Evolutionary conservation across 2,329 filamentous ascomycete species (phyloP).

Genomic region (Phyllosticta capitalensis): DNA sequence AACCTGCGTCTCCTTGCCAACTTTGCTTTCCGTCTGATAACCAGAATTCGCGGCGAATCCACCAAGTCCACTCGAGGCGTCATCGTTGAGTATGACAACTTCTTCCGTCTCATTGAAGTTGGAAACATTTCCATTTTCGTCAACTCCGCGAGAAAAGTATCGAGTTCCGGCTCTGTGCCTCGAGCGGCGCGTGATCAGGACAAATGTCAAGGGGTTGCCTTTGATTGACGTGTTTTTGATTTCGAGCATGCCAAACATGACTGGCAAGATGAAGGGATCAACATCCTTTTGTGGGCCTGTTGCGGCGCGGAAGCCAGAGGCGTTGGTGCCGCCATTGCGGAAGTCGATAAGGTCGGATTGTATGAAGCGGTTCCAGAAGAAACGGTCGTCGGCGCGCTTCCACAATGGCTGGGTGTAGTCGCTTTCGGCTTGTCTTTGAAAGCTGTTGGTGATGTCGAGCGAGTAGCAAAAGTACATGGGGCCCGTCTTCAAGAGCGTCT

Average conservation of each 20-base stretch:
- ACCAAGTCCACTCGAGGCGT: conserved; percentile 57
- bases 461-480: conserved; percentile 99
- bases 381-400: conserved; percentile 89
- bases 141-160: conserved; percentile 89
- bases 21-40: conserved; percentile 52
- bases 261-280: conserved; percentile 87
- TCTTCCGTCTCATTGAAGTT: conserved; percentile 99
- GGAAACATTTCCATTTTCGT: conserved; percentile 88
- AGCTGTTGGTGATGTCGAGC: conserved; percentile 90
- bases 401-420: conserved; percentile 68
- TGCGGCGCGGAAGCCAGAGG: conserved; percentile 47
- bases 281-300: conserved; percentile 62
- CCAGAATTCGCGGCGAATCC: conserved; percentile 71
- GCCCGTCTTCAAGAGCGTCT: conserved; percentile 68
- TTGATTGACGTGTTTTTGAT: conserved; percentile 83
- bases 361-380: conserved; percentile 97
- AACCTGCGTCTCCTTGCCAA: conserved; percentile 71
- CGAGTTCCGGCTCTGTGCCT: conserved; percentile 82
- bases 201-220: conserved; percentile 71
- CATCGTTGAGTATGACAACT: conserved; percentile 79
- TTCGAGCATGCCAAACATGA: conserved; percentile 94
- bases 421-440: conserved; percentile 80
- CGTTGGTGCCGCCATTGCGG: conserved; percentile 48
- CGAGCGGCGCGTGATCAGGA: conserved; percentile 80
- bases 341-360: conserved; percentile 89